Base-by-base conservation (phyloP, 1,284 basidiomycete genomes). In the Sporisorium graminicola region DNA sequence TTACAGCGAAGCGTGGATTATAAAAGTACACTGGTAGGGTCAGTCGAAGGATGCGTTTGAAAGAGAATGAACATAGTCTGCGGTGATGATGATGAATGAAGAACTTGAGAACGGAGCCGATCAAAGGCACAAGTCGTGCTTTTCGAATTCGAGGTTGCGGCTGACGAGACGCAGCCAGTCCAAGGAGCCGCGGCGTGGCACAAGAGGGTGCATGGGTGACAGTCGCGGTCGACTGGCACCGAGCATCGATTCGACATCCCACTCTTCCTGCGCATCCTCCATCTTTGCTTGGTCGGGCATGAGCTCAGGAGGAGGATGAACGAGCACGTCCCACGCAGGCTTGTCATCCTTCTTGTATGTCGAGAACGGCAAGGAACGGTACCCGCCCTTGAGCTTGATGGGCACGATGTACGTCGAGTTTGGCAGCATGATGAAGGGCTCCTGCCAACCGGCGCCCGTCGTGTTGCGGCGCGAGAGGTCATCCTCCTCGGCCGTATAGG, bases 361-460 rank as follows among this genome's bases (percentile, higher is more conserved):
- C 8, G 58, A 37, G 37, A 74, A 74, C 5, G 71, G 71, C 29
- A 74, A 43, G 14, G 62, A 61, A 22, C 65, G 65, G 50, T 68
- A 74, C 9, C 71, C 65, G 14, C 62, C 65, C 24, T 58, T 60
- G 24, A 74, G 51, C 51, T 69, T 74, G 54, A 74, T 62, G 6
- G 65, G 65, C 5, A 68, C 58, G 7, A 69, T 58, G 16, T 47
- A 40, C 33, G 43, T 55, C 24, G 71, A 64, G 18, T 65, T 58
- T 7, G 71, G 71, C 40, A 74, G 26, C 37, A 74, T 16, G 13
- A 74, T 16, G 35, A 74, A 61, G 1, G 71, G 71, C 44, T 74
- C 55, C 27, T 68, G 71, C 71, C 71, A 74, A n/a, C 71, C 71
- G n/a, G 67, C 58, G 29, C 71, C 71, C 9, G 71, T 68, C 27